Conservation (phyloP, 257 asterid genomes). For the Capsicum chinense region DNA sequence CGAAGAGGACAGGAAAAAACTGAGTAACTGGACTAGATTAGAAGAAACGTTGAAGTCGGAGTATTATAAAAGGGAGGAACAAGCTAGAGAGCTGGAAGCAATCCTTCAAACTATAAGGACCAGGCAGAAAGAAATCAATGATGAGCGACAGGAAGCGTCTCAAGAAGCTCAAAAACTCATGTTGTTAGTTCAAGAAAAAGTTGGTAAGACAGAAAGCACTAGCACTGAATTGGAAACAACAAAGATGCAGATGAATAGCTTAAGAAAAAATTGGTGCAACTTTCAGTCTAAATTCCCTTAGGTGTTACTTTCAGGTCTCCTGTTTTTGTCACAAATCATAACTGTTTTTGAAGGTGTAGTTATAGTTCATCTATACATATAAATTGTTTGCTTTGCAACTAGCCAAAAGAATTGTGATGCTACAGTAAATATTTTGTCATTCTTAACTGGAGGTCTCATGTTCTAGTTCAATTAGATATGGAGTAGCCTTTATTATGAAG, state of each 20-base stretch:
- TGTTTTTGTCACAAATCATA: background rate
- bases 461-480: too few relatives aligned
- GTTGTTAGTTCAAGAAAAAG: slow-evolving; percentile 26
- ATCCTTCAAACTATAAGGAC: background rate
- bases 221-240: slow-evolving; percentile 13
- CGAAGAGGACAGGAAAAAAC: background rate
- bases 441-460: too few relatives aligned
- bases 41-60: background rate
- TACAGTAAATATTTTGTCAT: too few relatives aligned
- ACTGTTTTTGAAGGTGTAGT: background rate
- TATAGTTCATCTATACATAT: background rate
- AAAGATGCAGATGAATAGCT: background rate
- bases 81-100: slow-evolving; percentile 12
- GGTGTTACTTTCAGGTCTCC: background rate
- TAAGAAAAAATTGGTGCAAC: slow-evolving; percentile 24
- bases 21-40: background rate
- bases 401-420: too few relatives aligned
- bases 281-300: background rate
- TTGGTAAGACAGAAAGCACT: background rate
- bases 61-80: background rate
- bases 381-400: background rate
- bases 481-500: too few relatives aligned
- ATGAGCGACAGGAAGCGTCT: slow-evolving; percentile 19
- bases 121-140: background rate
- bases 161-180: slow-evolving; percentile 12